Evolutionary conservation across 768 basidiomycete species (phyloP).

Genomic region (Holtermannia corniformis): DNA sequence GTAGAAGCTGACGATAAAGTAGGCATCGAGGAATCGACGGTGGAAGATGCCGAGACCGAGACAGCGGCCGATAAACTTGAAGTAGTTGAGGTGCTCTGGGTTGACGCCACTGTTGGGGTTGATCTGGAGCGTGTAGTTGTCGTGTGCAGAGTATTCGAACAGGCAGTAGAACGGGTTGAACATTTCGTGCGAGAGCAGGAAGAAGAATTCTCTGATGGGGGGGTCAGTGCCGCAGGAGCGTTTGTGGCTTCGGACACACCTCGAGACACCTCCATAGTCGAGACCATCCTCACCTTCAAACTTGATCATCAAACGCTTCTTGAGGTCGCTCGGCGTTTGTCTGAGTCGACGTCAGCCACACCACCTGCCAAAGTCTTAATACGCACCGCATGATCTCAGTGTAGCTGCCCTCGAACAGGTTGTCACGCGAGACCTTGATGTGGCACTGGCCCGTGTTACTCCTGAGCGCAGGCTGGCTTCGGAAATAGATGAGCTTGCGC

Average conservation of each 20-base stretch:
- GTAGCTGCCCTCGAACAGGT: conserved; percentile 98
- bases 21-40: conserved; percentile 95
- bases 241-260: conserved; percentile 48
- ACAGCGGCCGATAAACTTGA: conserved; percentile 98
- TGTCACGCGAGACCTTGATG: conserved; percentile 94
- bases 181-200: conserved; percentile 99
- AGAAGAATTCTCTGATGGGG: conserved; percentile 86
- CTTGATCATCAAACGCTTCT: conserved; percentile 99
- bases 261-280: conserved; percentile 95
- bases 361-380: background rate
- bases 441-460: conserved; percentile 98
- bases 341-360: too few species aligned
- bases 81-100: conserved; percentile 98
- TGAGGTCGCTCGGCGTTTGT: conserved; percentile 94
- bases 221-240: background rate
- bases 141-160: conserved; percentile 99
- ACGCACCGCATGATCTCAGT: conserved; percentile 92
- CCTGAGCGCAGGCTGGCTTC: conserved; percentile 94
- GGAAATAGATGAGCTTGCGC: conserved; percentile 98
- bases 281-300: conserved; percentile 98
- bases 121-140: conserved; percentile 99
- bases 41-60: conserved; percentile 97
- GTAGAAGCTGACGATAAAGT: conserved; percentile 99
- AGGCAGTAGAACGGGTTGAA: conserved; percentile 99
- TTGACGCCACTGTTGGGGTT: conserved; percentile 97